Evolutionary conservation across 2,329 filamentous ascomycete genomes (phyloP).

Genomic region (Sclerotinia subarctica): DNA sequence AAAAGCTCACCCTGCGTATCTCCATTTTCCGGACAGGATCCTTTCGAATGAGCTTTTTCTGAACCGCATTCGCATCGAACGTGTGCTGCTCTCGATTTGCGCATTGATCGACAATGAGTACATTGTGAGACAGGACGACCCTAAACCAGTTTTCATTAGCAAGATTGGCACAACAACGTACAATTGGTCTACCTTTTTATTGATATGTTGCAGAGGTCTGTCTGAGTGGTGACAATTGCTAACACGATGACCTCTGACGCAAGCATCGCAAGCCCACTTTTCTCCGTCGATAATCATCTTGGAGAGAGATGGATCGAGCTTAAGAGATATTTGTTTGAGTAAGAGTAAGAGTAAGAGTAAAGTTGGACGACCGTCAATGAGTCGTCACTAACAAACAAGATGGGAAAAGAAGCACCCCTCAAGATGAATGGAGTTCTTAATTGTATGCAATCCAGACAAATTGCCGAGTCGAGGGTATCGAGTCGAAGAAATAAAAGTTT

Average conservation of each 20-base stretch:
- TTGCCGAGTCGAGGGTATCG: constrained; percentile 39
- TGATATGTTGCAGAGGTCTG: constrained; percentile 88
- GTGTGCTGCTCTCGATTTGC: constrained; percentile 92
- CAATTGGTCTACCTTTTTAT: constrained; percentile 63
- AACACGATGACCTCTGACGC: constrained; percentile 95
- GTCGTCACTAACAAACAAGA: constrained; percentile 12
- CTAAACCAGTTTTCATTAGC: constrained; percentile 32
- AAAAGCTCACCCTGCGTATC: constrained; percentile 41
- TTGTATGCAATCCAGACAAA: constrained; percentile 35
- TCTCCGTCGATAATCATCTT: constrained; percentile 86
- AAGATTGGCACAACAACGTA: neutral
- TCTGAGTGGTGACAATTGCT: constrained; percentile 97
- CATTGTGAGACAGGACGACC: constrained; percentile 97
- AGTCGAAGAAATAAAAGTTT: constrained; percentile 32
- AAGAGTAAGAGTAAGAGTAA: constrained; percentile 2
- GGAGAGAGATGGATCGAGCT: constrained; percentile 28
- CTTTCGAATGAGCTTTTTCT: constrained; percentile 69
- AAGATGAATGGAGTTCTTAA: constrained; percentile 29
- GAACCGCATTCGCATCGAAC: constrained; percentile 96
- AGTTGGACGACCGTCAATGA: constrained; percentile 32
- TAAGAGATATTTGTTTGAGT: constrained; percentile 19
- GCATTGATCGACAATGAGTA: constrained; percentile 90
- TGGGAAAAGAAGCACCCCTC: constrained; percentile 32
- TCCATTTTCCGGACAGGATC: constrained; percentile 53
- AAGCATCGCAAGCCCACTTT: constrained; percentile 91